Evolutionary conservation across 2,329 filamentous ascomycete genomes (phyloP), one percentile per base, ranked within the genome.

Genomic region (Calycina marina): DNA sequence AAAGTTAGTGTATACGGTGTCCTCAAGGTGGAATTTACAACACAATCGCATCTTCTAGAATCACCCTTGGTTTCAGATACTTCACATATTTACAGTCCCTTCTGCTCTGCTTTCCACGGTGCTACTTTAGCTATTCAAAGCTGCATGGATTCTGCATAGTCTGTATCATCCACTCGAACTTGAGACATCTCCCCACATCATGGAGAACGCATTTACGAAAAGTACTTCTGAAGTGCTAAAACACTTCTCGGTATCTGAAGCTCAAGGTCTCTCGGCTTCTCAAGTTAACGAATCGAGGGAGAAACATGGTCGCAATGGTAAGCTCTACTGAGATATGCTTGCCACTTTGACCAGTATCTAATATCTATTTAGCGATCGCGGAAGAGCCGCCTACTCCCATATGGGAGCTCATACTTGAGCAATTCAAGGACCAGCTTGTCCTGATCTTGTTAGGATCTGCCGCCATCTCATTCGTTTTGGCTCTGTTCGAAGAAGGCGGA

Each of bases 361-460:
- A 51, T 37, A 35, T 27, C 41, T 36, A 17, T 34, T 30, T 41
- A 82, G 76, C 76, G 35, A 65, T 83, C 35, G 69, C 73, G 28
- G 90, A 98, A 62, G 90, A 98, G 44, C 90, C 90, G 33, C 85
- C 90, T 3, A 98, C 90, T 18, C 90, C 90, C 24, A 56, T 98
- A 29, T 98, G 88, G 90, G 73, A 96, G 60, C 76, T 98, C 41
- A 83, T 98, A 35, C 69, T 98, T 37, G 90, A 98, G 61, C 90
- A 98, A 57, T 98, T 98, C 69, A 94, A 98, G 60, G 90, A 98
- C 55, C 90, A 98, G 59, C 73, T 98, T 29, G 90, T 98, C 45
- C 71, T 98, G 33, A 98, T 98, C 47, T 68, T 98, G 14, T 71
- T 98, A 30, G 90, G 75, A 34, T 96, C 88, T 22, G 90, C 90